Evolutionary conservation across 208 protist species (phyloP).

Genomic region (Kentomonas sorsogonicus): DNA sequence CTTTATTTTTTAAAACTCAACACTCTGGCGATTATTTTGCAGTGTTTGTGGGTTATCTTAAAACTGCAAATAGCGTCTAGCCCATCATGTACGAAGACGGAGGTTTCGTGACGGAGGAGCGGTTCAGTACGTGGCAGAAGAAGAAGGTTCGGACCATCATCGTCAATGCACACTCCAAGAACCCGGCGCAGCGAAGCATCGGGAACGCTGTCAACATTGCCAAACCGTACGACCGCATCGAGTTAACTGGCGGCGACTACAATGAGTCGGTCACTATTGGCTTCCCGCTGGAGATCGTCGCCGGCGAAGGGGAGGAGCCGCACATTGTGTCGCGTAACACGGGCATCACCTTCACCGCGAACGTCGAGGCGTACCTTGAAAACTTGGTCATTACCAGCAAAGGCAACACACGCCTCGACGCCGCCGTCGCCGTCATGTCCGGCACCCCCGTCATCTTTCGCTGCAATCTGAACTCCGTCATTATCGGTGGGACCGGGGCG

Average conservation of each 20-base stretch:
- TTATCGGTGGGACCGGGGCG: slow-evolving; percentile 49
- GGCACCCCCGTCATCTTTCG: slow-evolving; percentile 51
- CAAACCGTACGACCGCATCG: slow-evolving; percentile 82
- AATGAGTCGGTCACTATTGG: slow-evolving; percentile 58
- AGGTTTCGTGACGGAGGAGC: slow-evolving; percentile 57
- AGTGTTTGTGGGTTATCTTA: too few species aligned
- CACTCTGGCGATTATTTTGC: too few species aligned
- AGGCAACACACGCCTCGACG: slow-evolving; percentile 51
- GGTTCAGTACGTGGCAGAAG: slow-evolving; percentile 80
- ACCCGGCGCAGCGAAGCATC: slow-evolving; percentile 46
- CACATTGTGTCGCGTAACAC: slow-evolving; percentile 56
- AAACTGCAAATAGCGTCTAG: slow-evolving; percentile 2
- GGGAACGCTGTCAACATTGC: slow-evolving; percentile 53
- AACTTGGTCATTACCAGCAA: slow-evolving; percentile 55
- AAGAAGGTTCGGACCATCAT: slow-evolving; percentile 82
- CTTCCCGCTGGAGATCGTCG: slow-evolving; percentile 76
- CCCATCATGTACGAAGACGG: slow-evolving; percentile 21
- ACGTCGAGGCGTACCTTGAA: slow-evolving; percentile 67
- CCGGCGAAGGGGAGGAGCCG: slow-evolving; percentile 79
- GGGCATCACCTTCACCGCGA: slow-evolving; percentile 59
- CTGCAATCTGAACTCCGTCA: slow-evolving; percentile 59
- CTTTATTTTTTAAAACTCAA: slow-evolving; percentile 21
- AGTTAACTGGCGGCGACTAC: slow-evolving; percentile 80
- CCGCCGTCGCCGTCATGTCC: slow-evolving; percentile 43
- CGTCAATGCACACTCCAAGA: slow-evolving; percentile 69